A percentile compares a stretch with the other conserved stretches of the same genome.
Evolutionary conservation across 805 yeast genomes (phyloP).

Genomic region (Schizosaccharomyces pombe): DNA sequence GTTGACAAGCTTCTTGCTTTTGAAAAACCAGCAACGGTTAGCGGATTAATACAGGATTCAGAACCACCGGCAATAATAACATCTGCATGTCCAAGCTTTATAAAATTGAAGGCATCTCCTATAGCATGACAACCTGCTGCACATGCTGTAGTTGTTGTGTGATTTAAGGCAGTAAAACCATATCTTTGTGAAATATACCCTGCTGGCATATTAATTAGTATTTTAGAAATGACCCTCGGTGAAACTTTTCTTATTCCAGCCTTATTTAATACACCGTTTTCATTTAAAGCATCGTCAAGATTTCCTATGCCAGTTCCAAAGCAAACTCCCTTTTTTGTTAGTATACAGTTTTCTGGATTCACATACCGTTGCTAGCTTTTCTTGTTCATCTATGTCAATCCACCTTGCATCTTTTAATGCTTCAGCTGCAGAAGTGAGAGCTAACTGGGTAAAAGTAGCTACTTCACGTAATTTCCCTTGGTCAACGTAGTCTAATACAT

Average conservation of each 20-base stretch:
- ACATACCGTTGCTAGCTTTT: conserved; percentile 11
- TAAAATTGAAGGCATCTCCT: conserved; percentile 76
- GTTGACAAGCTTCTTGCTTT: conserved; percentile 64
- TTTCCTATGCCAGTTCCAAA: conserved; percentile 89
- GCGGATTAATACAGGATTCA: conserved; percentile 67
- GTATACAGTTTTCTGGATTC: not conserved
- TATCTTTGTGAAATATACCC: conserved; percentile 67
- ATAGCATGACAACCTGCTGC: conserved; percentile 88
- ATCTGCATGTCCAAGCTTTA: conserved; percentile 56
- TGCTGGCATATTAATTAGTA: conserved; percentile 80
- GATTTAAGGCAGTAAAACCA: conserved; percentile 65
- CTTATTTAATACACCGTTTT: not conserved
- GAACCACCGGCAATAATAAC: conserved; percentile 88
- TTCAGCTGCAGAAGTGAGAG: conserved; percentile 49
- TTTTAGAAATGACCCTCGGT: conserved; percentile 66
- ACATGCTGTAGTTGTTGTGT: conserved; percentile 81
- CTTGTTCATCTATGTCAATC: conserved; percentile 18
- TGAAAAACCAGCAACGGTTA: conserved; percentile 75
- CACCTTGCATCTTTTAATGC: conserved; percentile 51
- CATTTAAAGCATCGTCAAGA: conserved; percentile 27
- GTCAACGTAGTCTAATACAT: conserved; percentile 26
- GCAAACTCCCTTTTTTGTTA: conserved; percentile 33
- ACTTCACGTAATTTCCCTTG: conserved; percentile 30
- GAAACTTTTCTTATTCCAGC: conserved; percentile 45
- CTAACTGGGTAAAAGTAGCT: conserved; percentile 57